Evolutionary conservation across 148 eudicot genomes (phyloP).

Genomic region (Fagopyrum tataricum): DNA sequence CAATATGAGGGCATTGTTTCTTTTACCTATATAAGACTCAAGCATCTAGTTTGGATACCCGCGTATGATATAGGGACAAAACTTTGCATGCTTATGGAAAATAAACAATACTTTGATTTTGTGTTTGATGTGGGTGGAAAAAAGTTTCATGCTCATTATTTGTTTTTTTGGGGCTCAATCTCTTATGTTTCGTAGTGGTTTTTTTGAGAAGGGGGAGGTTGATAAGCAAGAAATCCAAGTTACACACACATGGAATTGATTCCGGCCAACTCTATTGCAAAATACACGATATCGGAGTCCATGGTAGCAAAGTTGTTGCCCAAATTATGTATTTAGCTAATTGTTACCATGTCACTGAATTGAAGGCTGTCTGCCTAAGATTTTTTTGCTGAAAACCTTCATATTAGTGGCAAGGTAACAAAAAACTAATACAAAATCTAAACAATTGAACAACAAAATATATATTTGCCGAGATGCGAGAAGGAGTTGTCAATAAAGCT

Average conservation of each 20-base stretch:
- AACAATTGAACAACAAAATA: too few relatives aligned
- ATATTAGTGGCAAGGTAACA: too few relatives aligned
- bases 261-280: constrained; percentile 38
- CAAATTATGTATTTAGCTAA: constrained; percentile 65
- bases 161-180: constrained; percentile 84
- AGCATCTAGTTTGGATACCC: constrained; percentile 69
- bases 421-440: too few relatives aligned
- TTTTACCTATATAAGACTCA: constrained; percentile 83
- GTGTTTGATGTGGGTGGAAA: constrained; percentile 67
- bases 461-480: too few relatives aligned
- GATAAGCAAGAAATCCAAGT: constrained; percentile 45
- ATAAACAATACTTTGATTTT: constrained; percentile 69
- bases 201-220: constrained; percentile 38
- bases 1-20: constrained; percentile 67
- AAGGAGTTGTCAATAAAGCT: constrained; percentile 35
- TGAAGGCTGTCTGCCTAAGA: constrained; percentile 72
- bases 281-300: constrained; percentile 37
- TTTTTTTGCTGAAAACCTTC: too few relatives aligned
- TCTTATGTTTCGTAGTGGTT: constrained; percentile 42
- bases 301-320: constrained; percentile 56
- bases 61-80: constrained; percentile 76
- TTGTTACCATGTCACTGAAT: constrained; percentile 47
- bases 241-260: constrained; percentile 31
- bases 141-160: constrained; percentile 66
- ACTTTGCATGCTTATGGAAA: constrained; percentile 64